phyloP scores from a whole-genome alignment of 148 eudicot species.

The Rhododendron mucronatum region DNA sequence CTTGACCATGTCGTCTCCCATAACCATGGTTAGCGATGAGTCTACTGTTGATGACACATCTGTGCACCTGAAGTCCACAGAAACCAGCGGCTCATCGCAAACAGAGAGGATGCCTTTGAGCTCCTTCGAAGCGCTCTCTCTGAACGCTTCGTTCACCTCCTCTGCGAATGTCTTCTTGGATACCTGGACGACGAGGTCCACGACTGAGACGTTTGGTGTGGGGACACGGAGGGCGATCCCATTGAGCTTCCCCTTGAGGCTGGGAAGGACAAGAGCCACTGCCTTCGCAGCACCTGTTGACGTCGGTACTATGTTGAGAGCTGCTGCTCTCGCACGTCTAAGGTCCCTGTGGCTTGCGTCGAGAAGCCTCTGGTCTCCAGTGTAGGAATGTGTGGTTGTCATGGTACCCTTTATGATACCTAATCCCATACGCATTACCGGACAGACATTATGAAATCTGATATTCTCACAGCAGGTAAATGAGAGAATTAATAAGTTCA shows the following conservation, averaged over 20 bases:
- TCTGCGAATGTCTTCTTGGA: slow-evolving; percentile 91
- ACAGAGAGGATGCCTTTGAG: slow-evolving; percentile 83
- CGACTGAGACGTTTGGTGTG: slow-evolving; percentile 94
- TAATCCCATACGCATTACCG: slow-evolving; percentile 7
- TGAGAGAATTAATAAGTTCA: background rate
- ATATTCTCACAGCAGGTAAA: background rate
- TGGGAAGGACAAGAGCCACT: slow-evolving; percentile 87
- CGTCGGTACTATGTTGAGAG: slow-evolving; percentile 95
- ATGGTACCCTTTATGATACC: slow-evolving; percentile 98
- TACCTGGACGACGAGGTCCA: slow-evolving; percentile 93
- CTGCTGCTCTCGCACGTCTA: slow-evolving; percentile 95
- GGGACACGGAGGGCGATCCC: slow-evolving; percentile 99
- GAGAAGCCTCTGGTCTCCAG: slow-evolving; percentile 94
- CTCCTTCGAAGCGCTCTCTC: slow-evolving; percentile 77
- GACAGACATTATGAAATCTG: background rate
- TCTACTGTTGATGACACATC: slow-evolving; percentile 93
- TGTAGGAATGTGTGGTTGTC: slow-evolving; percentile 99
- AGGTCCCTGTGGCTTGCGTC: slow-evolving; percentile 99
- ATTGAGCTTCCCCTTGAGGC: slow-evolving; percentile 87
- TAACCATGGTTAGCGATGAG: slow-evolving; percentile 93
- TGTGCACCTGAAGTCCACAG: slow-evolving; percentile 84
- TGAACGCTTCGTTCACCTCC: slow-evolving; percentile 93
- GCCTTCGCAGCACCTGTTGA: slow-evolving; percentile 99
- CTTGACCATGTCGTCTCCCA: slow-evolving; percentile 99
- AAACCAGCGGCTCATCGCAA: slow-evolving; percentile 93